Conservation (phyloP, 495 filamentous ascomycete genomes). For the Penicillium daleae region DNA sequence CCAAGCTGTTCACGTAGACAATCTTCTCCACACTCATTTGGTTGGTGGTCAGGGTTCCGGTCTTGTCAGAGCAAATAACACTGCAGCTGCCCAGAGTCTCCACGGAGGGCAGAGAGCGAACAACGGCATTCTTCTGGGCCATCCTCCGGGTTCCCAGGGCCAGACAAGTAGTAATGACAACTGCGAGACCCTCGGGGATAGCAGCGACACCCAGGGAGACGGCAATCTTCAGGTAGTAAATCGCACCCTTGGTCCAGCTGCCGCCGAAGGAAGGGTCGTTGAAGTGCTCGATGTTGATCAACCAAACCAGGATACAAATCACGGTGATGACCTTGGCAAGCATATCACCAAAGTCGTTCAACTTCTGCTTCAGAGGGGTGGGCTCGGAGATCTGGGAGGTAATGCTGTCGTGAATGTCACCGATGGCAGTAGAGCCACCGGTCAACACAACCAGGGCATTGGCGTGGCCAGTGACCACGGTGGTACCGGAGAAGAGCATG, state of each 20-base stretch:
- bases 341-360: constrained; percentile 97
- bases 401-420: constrained; percentile 98
- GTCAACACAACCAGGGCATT: constrained; percentile 92
- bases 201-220: constrained; percentile 98
- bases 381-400: constrained; percentile 97
- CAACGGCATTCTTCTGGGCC: constrained; percentile 97
- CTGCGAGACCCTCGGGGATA: constrained; percentile 95
- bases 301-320: constrained; percentile 95
- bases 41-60: constrained; percentile 96
- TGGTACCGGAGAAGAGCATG: constrained; percentile 98
- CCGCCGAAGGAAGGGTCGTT: constrained; percentile 89
- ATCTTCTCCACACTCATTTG: constrained; percentile 98
- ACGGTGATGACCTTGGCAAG: constrained; percentile 97
- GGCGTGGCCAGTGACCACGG: constrained; percentile 92
- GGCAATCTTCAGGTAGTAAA: constrained; percentile 99
- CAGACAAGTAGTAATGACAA: constrained; percentile 96
- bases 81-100: constrained; percentile 99
- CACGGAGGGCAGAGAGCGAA: constrained; percentile 92
- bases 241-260: constrained; percentile 91
- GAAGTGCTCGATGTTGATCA: constrained; percentile 98
- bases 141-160: constrained; percentile 96
- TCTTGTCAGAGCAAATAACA: constrained; percentile 99
- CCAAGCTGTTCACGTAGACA: constrained; percentile 75
- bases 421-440: constrained; percentile 90
- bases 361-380: constrained; percentile 95